Percentiles rank a stretch among this genome's conserved stretches.
phyloP scores from a whole-genome alignment of 2,329 filamentous ascomycete genomes.

The Aspergillus niger region DNA sequence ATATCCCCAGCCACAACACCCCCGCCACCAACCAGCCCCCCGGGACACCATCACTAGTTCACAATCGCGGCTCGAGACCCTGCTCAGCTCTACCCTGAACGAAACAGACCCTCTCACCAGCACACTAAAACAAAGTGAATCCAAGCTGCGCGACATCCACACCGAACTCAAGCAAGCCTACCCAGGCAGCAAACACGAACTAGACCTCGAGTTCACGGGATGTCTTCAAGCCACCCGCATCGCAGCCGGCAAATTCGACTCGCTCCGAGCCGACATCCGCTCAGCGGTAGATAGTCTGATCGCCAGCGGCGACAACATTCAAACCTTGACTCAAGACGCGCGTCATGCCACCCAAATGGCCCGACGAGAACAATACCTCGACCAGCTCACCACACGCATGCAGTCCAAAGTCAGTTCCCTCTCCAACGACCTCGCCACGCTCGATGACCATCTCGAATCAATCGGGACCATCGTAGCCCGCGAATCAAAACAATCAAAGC shows the following conservation, averaged over 20 bases:
- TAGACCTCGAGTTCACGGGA: slow-evolving; percentile 42
- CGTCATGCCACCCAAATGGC: slow-evolving; percentile 33
- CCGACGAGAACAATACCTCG: slow-evolving; percentile 36
- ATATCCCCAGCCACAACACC: slow-evolving; percentile 13
- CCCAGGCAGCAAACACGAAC: slow-evolving; percentile 35
- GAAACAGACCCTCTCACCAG: slow-evolving; percentile 28
- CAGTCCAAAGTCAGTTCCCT: slow-evolving; percentile 37
- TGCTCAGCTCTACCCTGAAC: slow-evolving; percentile 33
- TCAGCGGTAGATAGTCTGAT: slow-evolving; percentile 39
- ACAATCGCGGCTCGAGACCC: slow-evolving; percentile 28
- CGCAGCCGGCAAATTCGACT: slow-evolving; percentile 38
- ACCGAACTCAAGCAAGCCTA: slow-evolving; percentile 30
- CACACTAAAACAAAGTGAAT: slow-evolving; percentile 35
- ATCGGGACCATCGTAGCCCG: slow-evolving; percentile 33
- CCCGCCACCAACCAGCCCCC: slow-evolving; percentile 12
- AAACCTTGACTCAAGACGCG: slow-evolving; percentile 19
- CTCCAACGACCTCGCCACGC: slow-evolving; percentile 29
- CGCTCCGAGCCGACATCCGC: slow-evolving; percentile 38
- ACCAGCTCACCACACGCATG: slow-evolving; percentile 35
- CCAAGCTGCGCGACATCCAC: slow-evolving; percentile 32
- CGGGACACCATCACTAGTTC: slow-evolving; percentile 20
- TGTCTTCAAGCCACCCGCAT: slow-evolving; percentile 34
- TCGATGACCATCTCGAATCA: slow-evolving; percentile 41
- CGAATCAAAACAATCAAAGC: slow-evolving; percentile 15
- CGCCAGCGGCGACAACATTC: slow-evolving; percentile 20